Evolutionary conservation across 2,329 filamentous ascomycete species (phyloP), one percentile per base, ranked within the genome.

Genomic region (Aureobasidium sp.): DNA sequence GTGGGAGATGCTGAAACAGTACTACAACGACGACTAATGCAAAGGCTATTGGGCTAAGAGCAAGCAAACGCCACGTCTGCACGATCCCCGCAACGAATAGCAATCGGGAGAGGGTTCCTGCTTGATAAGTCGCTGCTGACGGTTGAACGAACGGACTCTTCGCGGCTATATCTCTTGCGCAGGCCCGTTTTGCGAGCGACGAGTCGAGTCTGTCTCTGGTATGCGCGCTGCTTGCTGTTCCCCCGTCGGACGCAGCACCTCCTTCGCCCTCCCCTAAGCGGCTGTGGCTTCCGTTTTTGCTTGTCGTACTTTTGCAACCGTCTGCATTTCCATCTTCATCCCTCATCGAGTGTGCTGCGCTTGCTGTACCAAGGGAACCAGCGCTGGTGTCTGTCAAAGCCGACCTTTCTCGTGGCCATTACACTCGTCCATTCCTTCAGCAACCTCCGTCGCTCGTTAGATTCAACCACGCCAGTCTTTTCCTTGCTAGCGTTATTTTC

Each of bases 11-110:
- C 40, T 57, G 46, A 60, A 60, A 49, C 35, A 51, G 57, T 60
- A 60, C 45, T 49, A 49, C 57, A 50, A 59, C 57, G 57, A 59
- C 43, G 46, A 60, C 57, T 60, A 60, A 60, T 60, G 57, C 57
- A 60, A 40, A 45, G 21, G 47, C 47, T 60, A 60, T 33, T 43
- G 49, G 46, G 25, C 55, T 49, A 58, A 33, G 47, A 54, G 58
- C 38, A 60, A 54, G 58, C 58, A 60, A 54, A 60, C 57, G 58
- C 58, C 58, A 60, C 58, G 43, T 31, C 42, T 38, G 43, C 31
- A 17, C 55, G 29, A 31, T 58, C 55, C 43, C 42, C 55, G 55
- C 55, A 58, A 49, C 31, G 37, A 38, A 23, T 42, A 33, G 51
- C 21, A 47, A 47, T 57, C 53, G 51, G 51, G 19, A 45, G 17